These are phyloP conservation scores for Calocera viscosa DNA, from an alignment of 768 basidiomycete genomes.

Conservation along the genomic window DNA sequence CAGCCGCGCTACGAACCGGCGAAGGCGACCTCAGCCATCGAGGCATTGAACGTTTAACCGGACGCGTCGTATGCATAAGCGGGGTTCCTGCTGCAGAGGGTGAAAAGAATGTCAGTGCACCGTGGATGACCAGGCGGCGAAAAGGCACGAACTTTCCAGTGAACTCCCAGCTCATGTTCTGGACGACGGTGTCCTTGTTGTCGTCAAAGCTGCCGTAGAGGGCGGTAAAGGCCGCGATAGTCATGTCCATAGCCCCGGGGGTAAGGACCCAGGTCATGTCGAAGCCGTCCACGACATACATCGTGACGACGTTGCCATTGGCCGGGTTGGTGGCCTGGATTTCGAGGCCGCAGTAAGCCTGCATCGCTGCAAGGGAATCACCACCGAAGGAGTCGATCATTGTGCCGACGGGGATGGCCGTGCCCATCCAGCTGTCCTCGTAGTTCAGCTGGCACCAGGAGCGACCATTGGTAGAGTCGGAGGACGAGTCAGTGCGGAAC, in stretches of 20 bases:
- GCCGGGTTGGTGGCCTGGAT: constrained; percentile 13
- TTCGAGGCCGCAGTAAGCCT: constrained; percentile 20
- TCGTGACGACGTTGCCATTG: constrained; percentile 12
- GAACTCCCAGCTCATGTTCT: constrained; percentile 16
- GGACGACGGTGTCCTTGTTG: constrained; percentile 14
- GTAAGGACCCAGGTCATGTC: constrained; percentile 11
- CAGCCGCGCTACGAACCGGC: neutral
- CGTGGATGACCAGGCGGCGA: neutral
- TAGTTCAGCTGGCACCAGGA: constrained; percentile 17
- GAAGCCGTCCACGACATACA: constrained; percentile 19
- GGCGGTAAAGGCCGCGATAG: constrained; percentile 12
- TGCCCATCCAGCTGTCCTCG: constrained; percentile 16
- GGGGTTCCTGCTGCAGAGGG: neutral
- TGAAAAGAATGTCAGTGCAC: neutral
- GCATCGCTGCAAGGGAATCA: constrained; percentile 11
- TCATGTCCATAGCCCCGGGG: constrained; percentile 10
- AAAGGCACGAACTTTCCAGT: constrained; percentile 14
- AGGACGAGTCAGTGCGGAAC: constrained; percentile 16
- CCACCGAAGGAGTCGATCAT: constrained; percentile 19
- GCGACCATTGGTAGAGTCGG: constrained; percentile 19
- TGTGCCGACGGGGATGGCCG: constrained; percentile 16
- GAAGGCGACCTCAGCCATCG: neutral
- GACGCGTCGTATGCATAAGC: neutral
- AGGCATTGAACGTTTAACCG: neutral
- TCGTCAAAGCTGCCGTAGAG: constrained; percentile 13